phyloP scores from a whole-genome alignment of 805 yeast species.

The Jamesozyma spencerorum region DNA sequence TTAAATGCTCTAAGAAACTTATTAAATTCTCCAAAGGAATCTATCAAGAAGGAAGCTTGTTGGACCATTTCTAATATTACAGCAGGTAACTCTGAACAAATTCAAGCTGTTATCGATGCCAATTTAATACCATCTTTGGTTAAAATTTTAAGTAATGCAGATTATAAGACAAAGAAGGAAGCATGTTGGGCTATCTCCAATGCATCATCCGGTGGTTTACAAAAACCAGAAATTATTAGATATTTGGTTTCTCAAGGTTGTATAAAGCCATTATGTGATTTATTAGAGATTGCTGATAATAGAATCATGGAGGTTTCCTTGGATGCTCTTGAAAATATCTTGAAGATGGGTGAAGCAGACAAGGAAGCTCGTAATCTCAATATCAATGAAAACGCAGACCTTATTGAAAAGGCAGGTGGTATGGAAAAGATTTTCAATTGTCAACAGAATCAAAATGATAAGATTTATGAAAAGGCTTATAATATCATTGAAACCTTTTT shows the following conservation, averaged over 20 bases:
- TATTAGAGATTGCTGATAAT: conserved; percentile 78
- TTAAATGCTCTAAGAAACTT: conserved; percentile 75
- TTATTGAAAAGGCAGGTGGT: conserved; percentile 96
- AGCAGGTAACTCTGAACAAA: conserved; percentile 92
- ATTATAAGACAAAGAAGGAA: conserved; percentile 93
- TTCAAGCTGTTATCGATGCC: conserved; percentile 92
- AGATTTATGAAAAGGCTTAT: conserved; percentile 85
- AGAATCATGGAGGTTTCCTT: conserved; percentile 90
- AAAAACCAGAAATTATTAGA: conserved; percentile 86
- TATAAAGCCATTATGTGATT: conserved; percentile 92
- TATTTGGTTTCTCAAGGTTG: conserved; percentile 92
- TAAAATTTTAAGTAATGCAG: conserved; percentile 71
- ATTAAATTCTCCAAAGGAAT: conserved; percentile 76
- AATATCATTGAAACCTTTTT: conserved; percentile 85
- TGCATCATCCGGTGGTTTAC: conserved; percentile 91
- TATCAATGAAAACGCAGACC: conserved; percentile 80
- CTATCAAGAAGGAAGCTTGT: conserved; percentile 93
- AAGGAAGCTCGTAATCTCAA: conserved; percentile 62
- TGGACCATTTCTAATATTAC: conserved; percentile 98
- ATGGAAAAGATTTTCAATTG: conserved; percentile 91
- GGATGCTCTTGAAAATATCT: conserved; percentile 88
- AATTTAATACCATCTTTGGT: conserved; percentile 88
- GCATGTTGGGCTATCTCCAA: conserved; percentile 99
- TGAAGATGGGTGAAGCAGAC: conserved; percentile 90
- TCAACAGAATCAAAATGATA: conserved; percentile 85